A percentile compares a stretch with the other conserved stretches of the same genome.
Evolutionary conservation across 306 rosid species (phyloP).

Genomic region (Delonix regia): DNA sequence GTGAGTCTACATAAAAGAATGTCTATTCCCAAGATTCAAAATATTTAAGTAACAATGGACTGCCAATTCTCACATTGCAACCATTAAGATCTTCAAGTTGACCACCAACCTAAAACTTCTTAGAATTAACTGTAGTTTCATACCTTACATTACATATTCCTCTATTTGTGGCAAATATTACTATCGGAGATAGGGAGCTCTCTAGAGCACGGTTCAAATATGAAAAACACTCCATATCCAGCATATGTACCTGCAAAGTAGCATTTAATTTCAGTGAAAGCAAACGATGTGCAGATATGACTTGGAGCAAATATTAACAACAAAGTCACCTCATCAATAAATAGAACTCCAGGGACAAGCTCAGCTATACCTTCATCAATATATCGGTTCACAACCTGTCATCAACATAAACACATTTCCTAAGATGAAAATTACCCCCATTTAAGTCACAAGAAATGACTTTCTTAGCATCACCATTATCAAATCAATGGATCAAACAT

Average conservation of each 20-base stretch:
- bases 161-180: conserved; percentile 96
- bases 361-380: conserved; percentile 98
- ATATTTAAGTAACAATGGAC: no score
- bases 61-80: neutral
- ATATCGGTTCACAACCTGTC: conserved; percentile 90
- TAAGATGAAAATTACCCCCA: no score
- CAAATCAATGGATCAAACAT: no score
- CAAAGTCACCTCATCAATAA: conserved; percentile 69
- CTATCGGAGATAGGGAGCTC: conserved; percentile 94
- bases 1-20: neutral
- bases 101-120: conserved; percentile 2
- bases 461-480: no score
- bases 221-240: conserved; percentile 97
- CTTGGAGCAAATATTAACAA: no score
- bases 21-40: neutral
- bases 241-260: conserved; percentile 81
- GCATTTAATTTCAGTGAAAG: neutral
- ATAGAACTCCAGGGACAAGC: conserved; percentile 97
- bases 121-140: conserved; percentile 24
- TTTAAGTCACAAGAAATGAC: no score
- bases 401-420: conserved; percentile 36
- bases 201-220: conserved; percentile 95
- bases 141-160: conserved; percentile 97
- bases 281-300: no score
- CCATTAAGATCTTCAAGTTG: conserved; percentile 8